Evolutionary conservation across 768 basidiomycete species (phyloP), one percentile per base, ranked within the genome.

Genomic region (Arthromyces matolae): DNA sequence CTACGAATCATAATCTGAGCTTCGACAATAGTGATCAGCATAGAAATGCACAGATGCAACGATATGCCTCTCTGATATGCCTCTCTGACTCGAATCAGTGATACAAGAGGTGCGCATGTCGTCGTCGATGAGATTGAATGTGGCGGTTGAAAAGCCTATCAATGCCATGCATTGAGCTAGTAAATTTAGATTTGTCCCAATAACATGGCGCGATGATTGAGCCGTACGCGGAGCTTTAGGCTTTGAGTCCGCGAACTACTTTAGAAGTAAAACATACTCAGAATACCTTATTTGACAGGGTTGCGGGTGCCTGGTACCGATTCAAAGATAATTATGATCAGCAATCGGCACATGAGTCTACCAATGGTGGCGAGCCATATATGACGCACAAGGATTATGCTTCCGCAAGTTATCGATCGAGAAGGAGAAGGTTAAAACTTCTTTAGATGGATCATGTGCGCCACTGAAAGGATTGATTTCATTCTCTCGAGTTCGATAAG

Each of bases 91-190:
- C n/a, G n/a, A n/a, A n/a, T n/a, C n/a, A n/a, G n/a, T n/a, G n/a
- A n/a, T n/a, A n/a, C n/a, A n/a, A 18, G 77, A 63, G 29, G 58
- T 60, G 25, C 61, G 51, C 49, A 75, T 74, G 50, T 63, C 60
- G 8, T 3, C 8, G 23, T 18, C 18, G 22, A 19, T 29, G 18
- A 22, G 25, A 46, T 19, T 14, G 19, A 19, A 23, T 32, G 16
- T 12, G 36, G 38, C 27, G 16, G 31, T 48, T 24, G 28, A 23
- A 40, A 42, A 32, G 24, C 20, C 24, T 46, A 51, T 50, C 42
- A 45, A 40, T 7, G 14, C 13, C 29, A 29, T 27, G 34, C 20
- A 24, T 8, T 3, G 34, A 31, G 27, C 18, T 12, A 40, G 29
- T 38, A 46, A 40, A 42, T 51, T 46, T 42, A 46, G 45, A 25